phyloP scores from a whole-genome alignment of 441 rosid genomes.

The Populus hybrid region DNA sequence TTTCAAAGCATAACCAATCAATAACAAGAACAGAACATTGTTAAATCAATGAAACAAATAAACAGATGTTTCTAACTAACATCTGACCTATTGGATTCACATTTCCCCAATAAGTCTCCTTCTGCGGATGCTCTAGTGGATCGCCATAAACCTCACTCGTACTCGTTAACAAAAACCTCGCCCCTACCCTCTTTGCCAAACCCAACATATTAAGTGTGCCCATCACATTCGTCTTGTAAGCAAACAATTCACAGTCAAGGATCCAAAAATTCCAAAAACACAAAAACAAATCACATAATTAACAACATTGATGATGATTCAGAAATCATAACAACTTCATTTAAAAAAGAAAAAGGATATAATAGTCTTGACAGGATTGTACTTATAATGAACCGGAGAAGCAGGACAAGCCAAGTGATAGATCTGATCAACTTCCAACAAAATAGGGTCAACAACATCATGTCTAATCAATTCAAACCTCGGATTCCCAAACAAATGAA shows the following conservation, averaged over 20 bases:
- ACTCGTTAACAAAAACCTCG: slow-evolving; percentile 89
- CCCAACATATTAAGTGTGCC: slow-evolving; percentile 99
- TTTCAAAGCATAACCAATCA: slow-evolving; percentile 8
- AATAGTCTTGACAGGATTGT: slow-evolving; percentile 94
- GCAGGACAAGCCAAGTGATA: slow-evolving; percentile 96
- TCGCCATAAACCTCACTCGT: slow-evolving; percentile 99
- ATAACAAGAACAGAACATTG: slow-evolving; percentile 3
- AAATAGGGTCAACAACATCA: slow-evolving; percentile 85
- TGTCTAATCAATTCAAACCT: slow-evolving; percentile 71
- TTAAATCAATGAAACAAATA: background rate
- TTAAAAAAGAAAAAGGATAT: slow-evolving; percentile 57
- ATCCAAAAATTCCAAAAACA: slow-evolving; percentile 1
- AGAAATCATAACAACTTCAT: background rate
- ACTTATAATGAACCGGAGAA: slow-evolving; percentile 96
- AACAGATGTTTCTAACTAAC: background rate
- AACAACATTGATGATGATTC: background rate
- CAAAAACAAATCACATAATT: background rate
- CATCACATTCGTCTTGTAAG: slow-evolving; percentile 97
- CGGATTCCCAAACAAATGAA: slow-evolving; percentile 69
- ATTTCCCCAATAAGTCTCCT: slow-evolving; percentile 95
- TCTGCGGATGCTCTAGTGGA: slow-evolving; percentile 98
- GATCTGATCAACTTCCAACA: slow-evolving; percentile 94
- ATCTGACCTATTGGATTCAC: slow-evolving; percentile 86
- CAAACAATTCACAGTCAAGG: slow-evolving; percentile 49
- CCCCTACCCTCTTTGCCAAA: slow-evolving; percentile 96